Percentiles rank a stretch among this genome's conserved stretches.
phyloP scores from a whole-genome alignment of 78 protist species.

The Dictyostelium discoideum region DNA sequence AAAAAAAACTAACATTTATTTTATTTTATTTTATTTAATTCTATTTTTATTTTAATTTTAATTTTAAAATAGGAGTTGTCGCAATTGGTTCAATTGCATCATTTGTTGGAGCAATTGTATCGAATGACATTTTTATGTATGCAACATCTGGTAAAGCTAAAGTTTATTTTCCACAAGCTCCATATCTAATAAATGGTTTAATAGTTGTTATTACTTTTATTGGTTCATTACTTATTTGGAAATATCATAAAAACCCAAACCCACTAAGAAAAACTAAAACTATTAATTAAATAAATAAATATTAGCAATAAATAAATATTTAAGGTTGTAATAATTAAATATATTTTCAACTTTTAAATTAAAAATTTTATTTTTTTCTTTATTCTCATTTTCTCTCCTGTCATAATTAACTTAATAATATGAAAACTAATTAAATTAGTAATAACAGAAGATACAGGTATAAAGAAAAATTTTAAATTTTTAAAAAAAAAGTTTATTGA shows the following conservation, averaged over 20 bases:
- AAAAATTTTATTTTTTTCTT: no score
- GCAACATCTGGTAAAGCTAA: background rate
- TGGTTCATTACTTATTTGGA: constrained; percentile 15
- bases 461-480: no score
- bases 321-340: no score
- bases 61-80: background rate
- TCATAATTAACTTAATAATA: no score
- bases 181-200: background rate
- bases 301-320: no score
- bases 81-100: background rate
- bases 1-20: background rate
- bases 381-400: no score
- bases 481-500: no score
- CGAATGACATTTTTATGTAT: background rate
- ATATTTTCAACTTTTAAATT: no score
- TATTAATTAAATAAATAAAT: background rate
- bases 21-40: background rate
- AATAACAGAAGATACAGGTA: no score
- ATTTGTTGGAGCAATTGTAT: background rate
- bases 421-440: no score
- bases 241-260: background rate
- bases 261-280: background rate
- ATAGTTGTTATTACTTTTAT: constrained; percentile 9
- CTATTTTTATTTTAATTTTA: no score
- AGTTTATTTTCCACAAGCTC: constrained; percentile 18